Percentiles rank a stretch among this genome's conserved stretches.
These are phyloP conservation scores for Thelonectria rubi DNA, from an alignment of 2,329 filamentous ascomycete genomes.

Conservation along the genomic window DNA sequence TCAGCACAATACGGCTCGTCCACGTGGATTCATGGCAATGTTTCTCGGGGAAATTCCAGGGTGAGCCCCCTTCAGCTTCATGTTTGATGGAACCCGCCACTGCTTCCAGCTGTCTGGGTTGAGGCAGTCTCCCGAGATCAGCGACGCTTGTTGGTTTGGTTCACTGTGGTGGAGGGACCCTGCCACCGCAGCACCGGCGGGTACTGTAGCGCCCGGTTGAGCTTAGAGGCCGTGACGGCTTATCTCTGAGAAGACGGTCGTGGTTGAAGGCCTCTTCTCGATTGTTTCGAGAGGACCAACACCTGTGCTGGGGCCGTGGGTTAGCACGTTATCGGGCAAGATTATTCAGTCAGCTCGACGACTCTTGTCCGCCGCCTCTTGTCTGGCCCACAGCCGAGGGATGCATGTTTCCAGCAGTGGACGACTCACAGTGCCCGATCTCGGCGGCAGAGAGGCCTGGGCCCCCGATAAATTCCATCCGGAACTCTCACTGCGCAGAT, in stretches of 20 bases:
- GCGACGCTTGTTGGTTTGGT: slow-evolving; percentile 34
- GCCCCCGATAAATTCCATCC: neutral
- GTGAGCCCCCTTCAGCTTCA: slow-evolving; percentile 9
- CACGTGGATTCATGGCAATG: slow-evolving; percentile 37
- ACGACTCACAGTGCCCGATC: slow-evolving; percentile 2
- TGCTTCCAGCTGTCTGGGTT: slow-evolving; percentile 32
- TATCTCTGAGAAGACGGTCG: slow-evolving; percentile 20
- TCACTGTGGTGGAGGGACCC: slow-evolving; percentile 30
- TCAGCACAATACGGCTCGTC: slow-evolving; percentile 27
- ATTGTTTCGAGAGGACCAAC: no score
- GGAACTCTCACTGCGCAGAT: neutral
- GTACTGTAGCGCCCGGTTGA: slow-evolving; percentile 22
- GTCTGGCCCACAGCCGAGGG: no score
- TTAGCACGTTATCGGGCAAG: slow-evolving; percentile 1
- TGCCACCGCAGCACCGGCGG: slow-evolving; percentile 23
- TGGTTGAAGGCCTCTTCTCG: no score
- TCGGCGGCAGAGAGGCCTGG: slow-evolving; percentile 1
- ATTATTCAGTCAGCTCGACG: neutral
- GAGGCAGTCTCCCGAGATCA: slow-evolving; percentile 38
- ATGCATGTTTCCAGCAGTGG: slow-evolving; percentile 8
- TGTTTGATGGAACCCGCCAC: slow-evolving; percentile 12
- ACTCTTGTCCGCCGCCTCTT: slow-evolving; percentile 1
- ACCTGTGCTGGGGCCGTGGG: neutral
- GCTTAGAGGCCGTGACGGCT: slow-evolving; percentile 24
- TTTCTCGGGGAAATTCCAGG: slow-evolving; percentile 16